Percentiles rank a stretch among this genome's conserved stretches.
Evolutionary conservation across 768 basidiomycete species (phyloP).

Genomic region (Kwoniella sp.): DNA sequence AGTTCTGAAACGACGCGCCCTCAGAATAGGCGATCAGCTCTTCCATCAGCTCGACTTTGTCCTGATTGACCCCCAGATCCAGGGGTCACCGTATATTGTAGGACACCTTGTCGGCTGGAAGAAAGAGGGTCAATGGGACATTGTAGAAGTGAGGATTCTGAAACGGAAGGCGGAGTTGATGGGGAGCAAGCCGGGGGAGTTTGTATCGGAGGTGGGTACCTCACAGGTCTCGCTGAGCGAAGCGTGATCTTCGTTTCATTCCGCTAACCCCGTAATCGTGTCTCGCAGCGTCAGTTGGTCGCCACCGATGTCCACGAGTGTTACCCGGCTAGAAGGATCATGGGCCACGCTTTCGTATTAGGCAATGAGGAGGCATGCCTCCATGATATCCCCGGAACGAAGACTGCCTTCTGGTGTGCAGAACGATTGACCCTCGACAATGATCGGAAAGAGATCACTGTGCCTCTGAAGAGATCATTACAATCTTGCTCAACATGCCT

Average conservation of each 20-base stretch:
- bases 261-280: no score
- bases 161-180: neutral
- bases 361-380: neutral
- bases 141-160: neutral
- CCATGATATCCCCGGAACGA: neutral
- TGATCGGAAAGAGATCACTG: neutral
- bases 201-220: neutral
- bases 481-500: neutral
- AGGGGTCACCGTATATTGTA: slow-evolving; percentile 16
- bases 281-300: slow-evolving; percentile 3
- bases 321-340: neutral
- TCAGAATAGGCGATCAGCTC: neutral
- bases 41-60: slow-evolving; percentile 25
- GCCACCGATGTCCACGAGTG: neutral
- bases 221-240: neutral
- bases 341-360: slow-evolving; percentile 2
- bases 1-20: neutral
- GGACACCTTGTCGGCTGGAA: slow-evolving; percentile 19
- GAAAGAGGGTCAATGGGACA: neutral
- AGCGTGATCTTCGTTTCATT: no score
- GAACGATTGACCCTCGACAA: neutral
- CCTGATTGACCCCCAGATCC: slow-evolving; percentile 16
- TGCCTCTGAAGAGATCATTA: slow-evolving; percentile 1
- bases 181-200: neutral
- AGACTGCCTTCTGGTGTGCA: slow-evolving; percentile 4